phyloP scores from a whole-genome alignment of 2,329 filamentous ascomycete genomes.

The Paecilomyces variotii region DNA sequence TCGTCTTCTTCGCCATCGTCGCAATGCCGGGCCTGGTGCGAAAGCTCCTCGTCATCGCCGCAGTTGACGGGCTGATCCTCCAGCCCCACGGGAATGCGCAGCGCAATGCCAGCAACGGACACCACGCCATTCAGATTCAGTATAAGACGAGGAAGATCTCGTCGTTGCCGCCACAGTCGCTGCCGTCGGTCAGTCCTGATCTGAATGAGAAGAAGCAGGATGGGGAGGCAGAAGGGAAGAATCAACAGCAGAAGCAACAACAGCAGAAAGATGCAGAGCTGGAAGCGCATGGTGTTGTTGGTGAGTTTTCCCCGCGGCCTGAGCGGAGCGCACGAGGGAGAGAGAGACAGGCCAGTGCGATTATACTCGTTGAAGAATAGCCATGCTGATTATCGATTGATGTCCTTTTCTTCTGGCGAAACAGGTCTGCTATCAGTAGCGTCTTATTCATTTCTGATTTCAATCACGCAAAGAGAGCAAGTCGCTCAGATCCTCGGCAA shows the following conservation, averaged over 20 bases:
- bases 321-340: neutral
- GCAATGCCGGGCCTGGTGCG: constrained; percentile 69
- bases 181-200: constrained; percentile 3
- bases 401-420: neutral
- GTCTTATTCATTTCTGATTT: constrained; percentile 72
- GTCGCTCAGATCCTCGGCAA: constrained; percentile 79
- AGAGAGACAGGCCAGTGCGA: neutral
- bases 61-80: constrained; percentile 73
- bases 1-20: neutral
- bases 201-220: neutral
- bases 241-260: constrained; percentile 10
- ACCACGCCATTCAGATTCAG: constrained; percentile 58
- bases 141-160: constrained; percentile 55
- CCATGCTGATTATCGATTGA: constrained; percentile 8
- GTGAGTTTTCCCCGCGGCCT: constrained; percentile 28
- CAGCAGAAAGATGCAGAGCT: constrained; percentile 29
- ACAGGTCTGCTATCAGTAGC: constrained; percentile 78
- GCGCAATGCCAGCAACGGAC: constrained; percentile 45
- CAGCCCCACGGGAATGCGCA: constrained; percentile 55
- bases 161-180: constrained; percentile 30
- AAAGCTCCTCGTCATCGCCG: constrained; percentile 72
- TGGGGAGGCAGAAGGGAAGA: neutral
- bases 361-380: neutral
- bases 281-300: constrained; percentile 49
- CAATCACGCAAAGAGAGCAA: constrained; percentile 77